Evolutionary conservation across 768 basidiomycete genomes (phyloP), one percentile per base, ranked within the genome.

Genomic region (Calocybe indica): DNA sequence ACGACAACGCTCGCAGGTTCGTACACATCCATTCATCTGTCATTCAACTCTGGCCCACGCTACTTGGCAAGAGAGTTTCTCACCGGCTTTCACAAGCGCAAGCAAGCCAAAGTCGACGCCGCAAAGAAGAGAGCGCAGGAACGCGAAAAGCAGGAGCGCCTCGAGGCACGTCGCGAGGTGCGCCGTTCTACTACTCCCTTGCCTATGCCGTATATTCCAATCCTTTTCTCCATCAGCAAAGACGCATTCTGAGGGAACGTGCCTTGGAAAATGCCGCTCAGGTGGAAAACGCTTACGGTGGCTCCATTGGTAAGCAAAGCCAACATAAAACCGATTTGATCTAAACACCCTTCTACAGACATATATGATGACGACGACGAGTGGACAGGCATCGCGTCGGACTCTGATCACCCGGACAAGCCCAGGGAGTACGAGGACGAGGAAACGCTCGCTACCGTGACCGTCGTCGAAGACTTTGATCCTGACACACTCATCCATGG

Each of bases 51-150:
- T 40, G 32, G 14, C 9, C 45, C 40, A 51, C 56, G 58, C 48
- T 51, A 47, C 40, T 36, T 52, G 43, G 39, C 36, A 57, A 94
- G 92, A 60, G 86, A 94, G 50, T 96, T 88, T 66, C 69, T 96
- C 61, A 94, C 92, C 12, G 93, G 93, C 28, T 96, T 96, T 63
- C 86, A 88, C 63, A 94, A 94, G 67, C 82, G 93, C 56, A 96
- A 95, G 66, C 67, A 92, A 43, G 85, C 82, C 50, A 90, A 87
- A 62, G 76, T 82, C 53, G 89, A 94, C 56, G 84, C 79, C 42
- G 78, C 83, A 38, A 81, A 79, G 56, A 75, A 80, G 54, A 85
- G 79, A 62, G 89, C 90, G 9, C 67, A 77, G 52, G 82, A 90
- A 58, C 71, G 84, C 54, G 86, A 91, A 58, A 90, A 88, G 61